Conservation (phyloP, 306 rosid genomes). For the Sechiopsis laciniata region DNA sequence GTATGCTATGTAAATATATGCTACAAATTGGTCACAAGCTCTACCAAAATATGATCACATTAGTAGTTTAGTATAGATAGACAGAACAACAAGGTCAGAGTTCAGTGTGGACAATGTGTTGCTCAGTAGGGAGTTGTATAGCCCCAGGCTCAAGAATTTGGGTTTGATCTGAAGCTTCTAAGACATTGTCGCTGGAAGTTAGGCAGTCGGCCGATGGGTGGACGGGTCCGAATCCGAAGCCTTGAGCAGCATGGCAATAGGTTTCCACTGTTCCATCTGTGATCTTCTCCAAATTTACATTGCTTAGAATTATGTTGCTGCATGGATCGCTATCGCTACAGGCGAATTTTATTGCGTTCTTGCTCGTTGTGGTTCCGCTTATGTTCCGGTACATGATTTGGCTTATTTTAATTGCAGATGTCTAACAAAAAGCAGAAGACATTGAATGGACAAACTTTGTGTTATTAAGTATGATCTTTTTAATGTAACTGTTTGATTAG, state of each 20-base stretch:
- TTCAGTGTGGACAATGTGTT: slow-evolving; percentile 54
- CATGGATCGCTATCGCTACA: slow-evolving; percentile 90
- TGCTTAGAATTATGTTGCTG: slow-evolving; percentile 66
- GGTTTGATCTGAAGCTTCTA: background rate
- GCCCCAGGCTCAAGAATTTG: background rate
- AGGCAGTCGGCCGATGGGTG: slow-evolving; percentile 98
- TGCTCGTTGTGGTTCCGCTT: slow-evolving; percentile 76
- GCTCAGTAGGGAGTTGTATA: background rate
- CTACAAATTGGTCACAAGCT: slow-evolving; percentile 19
- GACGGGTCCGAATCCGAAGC: slow-evolving; percentile 62
- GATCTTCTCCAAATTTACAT: slow-evolving; percentile 60
- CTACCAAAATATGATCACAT: slow-evolving; percentile 17
- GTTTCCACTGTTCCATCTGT: slow-evolving; percentile 80
- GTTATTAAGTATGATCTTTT: background rate
- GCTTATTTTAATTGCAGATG: slow-evolving; percentile 70
- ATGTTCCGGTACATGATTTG: slow-evolving; percentile 68
- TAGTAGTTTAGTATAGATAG: slow-evolving; percentile 15
- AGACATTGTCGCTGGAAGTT: slow-evolving; percentile 47
- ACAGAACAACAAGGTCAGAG: slow-evolving; percentile 34
- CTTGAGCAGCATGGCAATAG: slow-evolving; percentile 89
- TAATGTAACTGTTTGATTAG: background rate
- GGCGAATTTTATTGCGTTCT: slow-evolving; percentile 72
- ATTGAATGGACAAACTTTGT: background rate
- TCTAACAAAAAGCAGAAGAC: slow-evolving; percentile 32
- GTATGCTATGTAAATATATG: slow-evolving; percentile 18